Conservation (phyloP, 164 flowering plant genomes). For the Sextonia rubra region DNA sequence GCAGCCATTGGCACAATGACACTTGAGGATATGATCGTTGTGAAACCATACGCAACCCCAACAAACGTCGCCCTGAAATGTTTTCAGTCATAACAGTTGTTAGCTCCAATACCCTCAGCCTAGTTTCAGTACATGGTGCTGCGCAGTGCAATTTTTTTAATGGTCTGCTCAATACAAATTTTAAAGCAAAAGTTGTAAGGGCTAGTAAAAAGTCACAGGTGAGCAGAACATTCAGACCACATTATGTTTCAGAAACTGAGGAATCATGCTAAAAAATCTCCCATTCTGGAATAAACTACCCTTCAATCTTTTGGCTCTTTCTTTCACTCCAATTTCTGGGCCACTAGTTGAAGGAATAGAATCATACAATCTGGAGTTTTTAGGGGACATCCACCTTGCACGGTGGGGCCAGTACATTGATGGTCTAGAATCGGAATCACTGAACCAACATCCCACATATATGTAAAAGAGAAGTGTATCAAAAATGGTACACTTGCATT, state of each 20-base stretch:
- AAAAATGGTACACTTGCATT: not conserved
- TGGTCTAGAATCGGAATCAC: too few relatives aligned
- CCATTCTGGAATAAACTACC: too few relatives aligned
- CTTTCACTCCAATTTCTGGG: not conserved
- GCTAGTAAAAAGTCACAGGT: too few relatives aligned
- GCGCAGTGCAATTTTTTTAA: not conserved
- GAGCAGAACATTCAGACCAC: too few relatives aligned
- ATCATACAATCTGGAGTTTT: not conserved
- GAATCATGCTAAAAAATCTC: too few relatives aligned
- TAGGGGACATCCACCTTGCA: not conserved
- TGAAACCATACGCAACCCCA: constrained; percentile 67
- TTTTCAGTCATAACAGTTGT: not conserved
- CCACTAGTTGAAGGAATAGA: not conserved
- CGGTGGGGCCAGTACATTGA: not conserved
- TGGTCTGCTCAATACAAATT: not conserved
- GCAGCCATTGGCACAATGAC: constrained; percentile 79
- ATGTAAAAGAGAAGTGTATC: not conserved
- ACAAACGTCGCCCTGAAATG: constrained; percentile 82
- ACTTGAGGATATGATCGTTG: constrained; percentile 59
- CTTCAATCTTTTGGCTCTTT: too few relatives aligned
- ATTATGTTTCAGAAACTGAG: not conserved
- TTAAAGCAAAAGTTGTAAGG: too few relatives aligned
- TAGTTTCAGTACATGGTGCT: not conserved
- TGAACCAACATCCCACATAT: too few relatives aligned
- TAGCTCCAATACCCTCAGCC: not conserved